Conservation (phyloP, 257 asterid species). For the Plectranthus barbatus region DNA sequence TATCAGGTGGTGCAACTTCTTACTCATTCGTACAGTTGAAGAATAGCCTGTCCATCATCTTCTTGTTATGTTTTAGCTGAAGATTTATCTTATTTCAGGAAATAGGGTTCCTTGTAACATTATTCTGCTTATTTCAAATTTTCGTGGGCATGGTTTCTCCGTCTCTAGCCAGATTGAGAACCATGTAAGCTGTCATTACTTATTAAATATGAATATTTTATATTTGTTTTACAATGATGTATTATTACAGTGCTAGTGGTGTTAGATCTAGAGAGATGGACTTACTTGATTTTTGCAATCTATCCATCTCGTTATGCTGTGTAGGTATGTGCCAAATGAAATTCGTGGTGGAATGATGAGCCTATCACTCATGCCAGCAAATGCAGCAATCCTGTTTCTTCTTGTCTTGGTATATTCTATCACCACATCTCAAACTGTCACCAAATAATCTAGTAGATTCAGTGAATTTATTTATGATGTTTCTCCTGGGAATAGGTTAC, state of each 20-base stretch:
- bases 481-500: not conserved
- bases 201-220: not conserved
- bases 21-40: not conserved
- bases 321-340: conserved; percentile 90
- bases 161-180: conserved; percentile 88
- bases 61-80: not conserved
- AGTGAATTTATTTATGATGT: not conserved
- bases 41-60: conserved; percentile 3
- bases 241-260: not conserved
- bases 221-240: not conserved
- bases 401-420: conserved; percentile 52
- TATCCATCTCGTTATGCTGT: conserved; percentile 2
- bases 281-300: not conserved
- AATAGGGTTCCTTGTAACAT: conserved; percentile 53
- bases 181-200: conserved; percentile 43
- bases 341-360: conserved; percentile 92
- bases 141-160: conserved; percentile 75
- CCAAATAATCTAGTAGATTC: not conserved
- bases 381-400: conserved; percentile 47
- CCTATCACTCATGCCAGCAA: conserved; percentile 63
- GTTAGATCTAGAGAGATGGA: not conserved
- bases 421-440: not conserved
- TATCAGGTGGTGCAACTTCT: conserved; percentile 58
- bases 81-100: conserved; percentile 48
- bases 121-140: conserved; percentile 69